These are phyloP conservation scores for Debaryomyces sp. DNA, from an alignment of 1,139 yeast species.

Conservation along the genomic window DNA sequence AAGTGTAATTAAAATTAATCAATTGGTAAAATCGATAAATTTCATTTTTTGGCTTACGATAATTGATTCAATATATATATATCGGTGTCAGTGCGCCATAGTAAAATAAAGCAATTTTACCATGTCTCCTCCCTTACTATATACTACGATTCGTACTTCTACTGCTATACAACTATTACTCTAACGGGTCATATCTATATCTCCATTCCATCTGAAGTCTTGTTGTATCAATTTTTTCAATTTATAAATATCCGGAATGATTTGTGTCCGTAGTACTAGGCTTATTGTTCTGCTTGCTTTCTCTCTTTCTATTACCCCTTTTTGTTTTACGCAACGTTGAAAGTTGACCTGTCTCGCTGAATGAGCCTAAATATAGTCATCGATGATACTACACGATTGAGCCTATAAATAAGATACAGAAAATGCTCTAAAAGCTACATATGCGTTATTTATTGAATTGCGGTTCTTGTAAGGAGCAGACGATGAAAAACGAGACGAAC, in stretches of 20 bases:
- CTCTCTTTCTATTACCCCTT: conserved; percentile 1
- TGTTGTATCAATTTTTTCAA: background rate
- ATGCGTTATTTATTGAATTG: too few relatives aligned
- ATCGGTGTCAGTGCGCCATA: background rate
- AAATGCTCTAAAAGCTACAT: background rate
- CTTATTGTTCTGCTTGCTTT: background rate
- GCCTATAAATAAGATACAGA: background rate
- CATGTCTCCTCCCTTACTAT: background rate
- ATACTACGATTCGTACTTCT: background rate
- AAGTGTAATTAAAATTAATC: background rate
- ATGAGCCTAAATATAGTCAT: background rate
- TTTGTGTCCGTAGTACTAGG: background rate
- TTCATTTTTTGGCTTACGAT: background rate
- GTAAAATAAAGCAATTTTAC: background rate
- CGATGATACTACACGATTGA: background rate
- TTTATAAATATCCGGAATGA: background rate
- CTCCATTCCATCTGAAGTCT: background rate
- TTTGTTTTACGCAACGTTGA: background rate
- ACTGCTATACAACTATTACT: background rate
- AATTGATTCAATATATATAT: background rate
- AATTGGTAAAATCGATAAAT: background rate
- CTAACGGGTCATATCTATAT: background rate
- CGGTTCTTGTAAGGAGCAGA: too few relatives aligned
- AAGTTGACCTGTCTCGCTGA: background rate
- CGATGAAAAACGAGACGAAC: too few relatives aligned